Evolutionary conservation across 495 filamentous ascomycete species (phyloP).

Genomic region (Penicillium argentinense): DNA sequence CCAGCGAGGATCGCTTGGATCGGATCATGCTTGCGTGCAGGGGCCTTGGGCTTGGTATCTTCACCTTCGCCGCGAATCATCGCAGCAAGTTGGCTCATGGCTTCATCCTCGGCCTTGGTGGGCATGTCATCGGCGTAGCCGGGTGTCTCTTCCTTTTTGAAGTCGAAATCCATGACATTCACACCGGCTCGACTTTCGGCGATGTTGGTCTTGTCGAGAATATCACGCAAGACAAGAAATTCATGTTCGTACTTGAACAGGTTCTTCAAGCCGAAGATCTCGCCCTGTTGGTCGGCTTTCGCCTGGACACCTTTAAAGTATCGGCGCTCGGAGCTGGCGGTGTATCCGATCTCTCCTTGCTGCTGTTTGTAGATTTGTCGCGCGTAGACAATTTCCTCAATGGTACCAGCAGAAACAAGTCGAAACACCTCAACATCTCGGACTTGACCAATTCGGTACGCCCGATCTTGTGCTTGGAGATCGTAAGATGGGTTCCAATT

Average conservation of each 20-base stretch:
- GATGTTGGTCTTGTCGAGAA: conserved; percentile 97
- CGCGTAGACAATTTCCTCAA: conserved; percentile 97
- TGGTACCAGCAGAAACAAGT: conserved; percentile 87
- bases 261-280: conserved; percentile 90
- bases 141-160: conserved; percentile 59
- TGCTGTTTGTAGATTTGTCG: conserved; percentile 99
- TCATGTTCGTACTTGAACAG: conserved; percentile 82
- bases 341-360: conserved; percentile 97
- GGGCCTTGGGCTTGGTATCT: conserved; percentile 21
- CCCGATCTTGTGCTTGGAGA: conserved; percentile 93
- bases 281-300: conserved; percentile 75
- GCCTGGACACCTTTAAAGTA: conserved; percentile 97
- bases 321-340: conserved; percentile 82
- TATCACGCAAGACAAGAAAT: conserved; percentile 79
- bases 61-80: conserved; percentile 59
- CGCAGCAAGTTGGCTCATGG: conserved; percentile 75
- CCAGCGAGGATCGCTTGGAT: conserved; percentile 85
- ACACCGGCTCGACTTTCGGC: conserved; percentile 90
- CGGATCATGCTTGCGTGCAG: conserved; percentile 61
- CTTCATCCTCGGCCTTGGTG: conserved; percentile 46
- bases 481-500: conserved; percentile 97
- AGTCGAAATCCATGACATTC: conserved; percentile 69
- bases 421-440: conserved; percentile 96
- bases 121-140: conserved; percentile 7
- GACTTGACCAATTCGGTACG: conserved; percentile 91